These are phyloP conservation scores for Beauveria sp. DNA, from an alignment of 2,329 filamentous ascomycete genomes.

Conservation along the genomic window DNA sequence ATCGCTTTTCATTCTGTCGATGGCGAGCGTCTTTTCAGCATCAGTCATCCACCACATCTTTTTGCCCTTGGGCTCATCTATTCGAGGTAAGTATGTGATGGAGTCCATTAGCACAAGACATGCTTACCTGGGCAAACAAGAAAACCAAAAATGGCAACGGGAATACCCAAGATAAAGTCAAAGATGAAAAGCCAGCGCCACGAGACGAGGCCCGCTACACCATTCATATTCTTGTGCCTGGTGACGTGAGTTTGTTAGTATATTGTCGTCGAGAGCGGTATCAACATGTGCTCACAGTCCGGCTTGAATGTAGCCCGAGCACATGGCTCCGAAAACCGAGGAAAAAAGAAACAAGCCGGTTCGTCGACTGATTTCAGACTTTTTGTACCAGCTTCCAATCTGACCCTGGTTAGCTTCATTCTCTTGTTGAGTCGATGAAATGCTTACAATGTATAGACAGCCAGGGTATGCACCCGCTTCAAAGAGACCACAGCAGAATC, in stretches of 20 bases:
- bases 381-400: conserved; percentile 53
- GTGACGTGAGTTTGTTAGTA: neutral
- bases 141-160: conserved; percentile 20
- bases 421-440: neutral
- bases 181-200: conserved; percentile 34
- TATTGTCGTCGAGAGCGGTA: neutral
- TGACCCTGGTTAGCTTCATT: neutral
- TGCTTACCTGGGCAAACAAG: conserved; percentile 10
- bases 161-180: conserved; percentile 28
- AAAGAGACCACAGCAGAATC: conserved; percentile 47
- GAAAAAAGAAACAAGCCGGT: conserved; percentile 52
- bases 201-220: conserved; percentile 24
- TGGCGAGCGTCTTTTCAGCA: neutral
- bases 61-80: conserved; percentile 9
- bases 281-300: conserved; percentile 18
- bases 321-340: conserved; percentile 39
- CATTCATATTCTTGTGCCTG: conserved; percentile 23
- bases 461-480: conserved; percentile 50
- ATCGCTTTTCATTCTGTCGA: conserved; percentile 6
- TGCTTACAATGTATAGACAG: conserved; percentile 34
- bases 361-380: conserved; percentile 47
- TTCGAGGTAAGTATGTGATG: neutral
- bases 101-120: neutral
- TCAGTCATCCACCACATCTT: conserved; percentile 14
- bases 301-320: conserved; percentile 27